Evolutionary conservation across 257 asterid genomes (phyloP), one percentile per base, ranked within the genome.

Genomic region (Galeopsis tetrahit): DNA sequence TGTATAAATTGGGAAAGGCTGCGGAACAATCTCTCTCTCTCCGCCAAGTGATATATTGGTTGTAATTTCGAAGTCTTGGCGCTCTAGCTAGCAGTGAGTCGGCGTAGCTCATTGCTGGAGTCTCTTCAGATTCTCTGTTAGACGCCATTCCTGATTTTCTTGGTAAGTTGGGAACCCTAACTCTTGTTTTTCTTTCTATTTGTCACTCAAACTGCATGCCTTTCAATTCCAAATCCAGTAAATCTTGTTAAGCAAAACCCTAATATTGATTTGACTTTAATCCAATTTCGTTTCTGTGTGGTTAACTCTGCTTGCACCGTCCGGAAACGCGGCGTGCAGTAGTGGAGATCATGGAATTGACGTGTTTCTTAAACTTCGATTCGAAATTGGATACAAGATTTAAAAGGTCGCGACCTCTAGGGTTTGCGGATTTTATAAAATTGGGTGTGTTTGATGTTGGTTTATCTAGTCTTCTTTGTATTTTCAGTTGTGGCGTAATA

Each of bases 141-240:
- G 35, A n/a, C 28, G 63, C 14, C 58, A 33, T 76, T 65, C 61
- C 79, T 14, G 21, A 51, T 32, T 71, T 6, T 11, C 14, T 31
- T 33, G 81, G 87, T 82, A 13, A 69, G 46, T 55, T 53, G 48
- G 32, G 65, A 82, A 58, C 87, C 84, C 84, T 79, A 74, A 68
- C 63, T 42, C 70, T 6, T 43, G 17, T 64, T 70, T 42, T 61
- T 51, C 21, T 11, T 34, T 61, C 59, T 33, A 33, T n/a, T 72
- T 66, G 15, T 51, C 55, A 35, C 48, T 52, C 3, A 33, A 71
- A 64, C 11, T 38, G 31, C 52, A 15, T 58, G 28, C 1, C 11
- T 57, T 60, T 44, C 40, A 36, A 64, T 17, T 56, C 71, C 60
- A 40, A 60, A 10, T 51, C 10, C 33, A 6, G 6, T 39, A 56